Conservation (phyloP, 176 grass and related monocot species). For the Saccharum officinarum region DNA sequence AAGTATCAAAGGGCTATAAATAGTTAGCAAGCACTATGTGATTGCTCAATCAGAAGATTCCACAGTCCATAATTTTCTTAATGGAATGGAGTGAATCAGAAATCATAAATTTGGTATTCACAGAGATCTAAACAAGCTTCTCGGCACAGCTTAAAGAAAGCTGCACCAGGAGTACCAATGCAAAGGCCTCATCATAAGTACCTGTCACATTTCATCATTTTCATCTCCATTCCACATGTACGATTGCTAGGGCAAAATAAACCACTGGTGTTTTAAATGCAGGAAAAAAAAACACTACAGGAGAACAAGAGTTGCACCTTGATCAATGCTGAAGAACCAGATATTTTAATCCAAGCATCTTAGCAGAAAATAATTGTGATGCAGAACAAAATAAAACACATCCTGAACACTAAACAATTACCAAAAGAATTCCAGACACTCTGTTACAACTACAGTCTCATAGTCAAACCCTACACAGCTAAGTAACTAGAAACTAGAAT, state of each 20-base stretch:
- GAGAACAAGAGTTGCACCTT: background rate
- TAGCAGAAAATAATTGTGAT: background rate
- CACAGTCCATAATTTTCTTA: background rate
- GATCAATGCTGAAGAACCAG: background rate
- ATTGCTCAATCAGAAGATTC: conserved; percentile 18
- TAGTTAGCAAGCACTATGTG: background rate
- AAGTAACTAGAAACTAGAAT: background rate
- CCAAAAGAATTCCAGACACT: background rate
- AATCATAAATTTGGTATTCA: conserved; percentile 43
- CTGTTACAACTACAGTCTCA: background rate
- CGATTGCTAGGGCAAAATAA: background rate
- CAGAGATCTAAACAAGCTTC: conserved; percentile 51
- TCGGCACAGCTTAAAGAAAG: conserved; percentile 60
- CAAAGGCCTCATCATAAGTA: conserved; percentile 68
- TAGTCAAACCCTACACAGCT: background rate
- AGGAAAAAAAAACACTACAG: background rate
- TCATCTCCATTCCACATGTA: conserved; percentile 48
- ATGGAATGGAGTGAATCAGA: conserved; percentile 59
- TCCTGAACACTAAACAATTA: background rate
- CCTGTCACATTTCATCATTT: conserved; percentile 78
- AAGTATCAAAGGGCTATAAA: background rate
- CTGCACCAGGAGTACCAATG: conserved; percentile 60
- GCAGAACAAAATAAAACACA: background rate
- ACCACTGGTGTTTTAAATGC: conserved; percentile 3
- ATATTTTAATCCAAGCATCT: background rate